Evolutionary conservation across 164 flowering plant genomes (phyloP).

Genomic region (Warburgia ugandensis): DNA sequence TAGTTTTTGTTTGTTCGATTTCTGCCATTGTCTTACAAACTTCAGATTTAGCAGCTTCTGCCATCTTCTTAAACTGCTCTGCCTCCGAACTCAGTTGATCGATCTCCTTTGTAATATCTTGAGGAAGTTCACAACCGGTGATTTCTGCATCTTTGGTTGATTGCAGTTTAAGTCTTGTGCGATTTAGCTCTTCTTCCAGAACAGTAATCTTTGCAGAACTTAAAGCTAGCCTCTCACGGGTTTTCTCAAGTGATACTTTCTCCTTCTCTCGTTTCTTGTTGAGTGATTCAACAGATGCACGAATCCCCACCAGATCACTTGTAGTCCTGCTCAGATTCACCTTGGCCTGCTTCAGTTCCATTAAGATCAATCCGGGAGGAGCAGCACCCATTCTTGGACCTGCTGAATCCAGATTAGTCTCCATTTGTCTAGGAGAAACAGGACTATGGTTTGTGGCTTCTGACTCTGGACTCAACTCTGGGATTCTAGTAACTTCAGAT

Average conservation of each 20-base stretch:
- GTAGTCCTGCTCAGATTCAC: slow-evolving; percentile 69
- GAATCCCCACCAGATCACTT: slow-evolving; percentile 58
- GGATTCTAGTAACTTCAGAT: slow-evolving; percentile 23
- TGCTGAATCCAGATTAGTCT: slow-evolving; percentile 7
- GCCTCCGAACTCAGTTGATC: slow-evolving; percentile 56
- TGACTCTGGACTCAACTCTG: slow-evolving; percentile 19
- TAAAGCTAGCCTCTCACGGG: slow-evolving; percentile 54
- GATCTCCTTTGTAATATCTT: slow-evolving; percentile 46
- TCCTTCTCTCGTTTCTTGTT: slow-evolving; percentile 70
- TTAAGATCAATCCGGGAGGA: slow-evolving; percentile 55
- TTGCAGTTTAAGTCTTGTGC: slow-evolving; percentile 41
- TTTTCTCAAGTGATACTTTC: slow-evolving; percentile 55
- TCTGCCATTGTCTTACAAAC: slow-evolving; percentile 51
- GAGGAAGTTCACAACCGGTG: slow-evolving; percentile 25
- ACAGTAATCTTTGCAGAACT: slow-evolving; percentile 56
- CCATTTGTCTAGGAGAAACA: slow-evolving; percentile 9
- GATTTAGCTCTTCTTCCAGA: slow-evolving; percentile 61
- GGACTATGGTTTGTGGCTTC: slow-evolving; percentile 20
- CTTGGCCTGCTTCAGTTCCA: slow-evolving; percentile 84
- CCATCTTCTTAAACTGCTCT: slow-evolving; percentile 58
- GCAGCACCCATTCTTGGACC: slow-evolving; percentile 26
- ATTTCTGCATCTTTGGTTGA: slow-evolving; percentile 32
- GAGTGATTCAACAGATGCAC: slow-evolving; percentile 61
- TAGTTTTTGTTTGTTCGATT: slow-evolving; percentile 54
- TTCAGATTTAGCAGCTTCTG: slow-evolving; percentile 60